A percentile compares a stretch with the other conserved stretches of the same genome.
Evolutionary conservation across 257 asterid genomes (phyloP).

Genomic region (Plectranthus barbatus): DNA sequence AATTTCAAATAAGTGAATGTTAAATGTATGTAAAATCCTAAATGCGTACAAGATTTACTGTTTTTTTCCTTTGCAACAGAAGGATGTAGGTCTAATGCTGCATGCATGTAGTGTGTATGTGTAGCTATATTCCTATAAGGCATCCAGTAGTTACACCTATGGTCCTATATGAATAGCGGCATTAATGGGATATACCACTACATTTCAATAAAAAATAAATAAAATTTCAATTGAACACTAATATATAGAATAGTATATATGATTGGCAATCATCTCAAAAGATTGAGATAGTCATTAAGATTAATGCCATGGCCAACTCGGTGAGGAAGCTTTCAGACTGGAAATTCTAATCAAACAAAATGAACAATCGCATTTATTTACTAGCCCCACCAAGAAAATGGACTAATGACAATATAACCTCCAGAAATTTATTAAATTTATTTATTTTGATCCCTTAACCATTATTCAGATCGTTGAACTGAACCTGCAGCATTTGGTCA

Average conservation of each 20-base stretch:
- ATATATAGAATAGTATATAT: constrained; percentile 1
- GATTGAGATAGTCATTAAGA: constrained; percentile 18
- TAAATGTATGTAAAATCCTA: not conserved
- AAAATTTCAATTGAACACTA: not conserved
- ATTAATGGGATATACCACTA: not conserved
- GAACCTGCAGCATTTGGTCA: not conserved
- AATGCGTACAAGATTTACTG: not conserved
- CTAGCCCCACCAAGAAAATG: constrained; percentile 17
- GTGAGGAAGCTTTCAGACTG: constrained; percentile 18
- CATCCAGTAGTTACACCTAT: not conserved
- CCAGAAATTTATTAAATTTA: too few relatives aligned
- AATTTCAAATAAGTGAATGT: not conserved
- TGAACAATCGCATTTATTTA: constrained; percentile 11
- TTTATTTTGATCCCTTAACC: not conserved
- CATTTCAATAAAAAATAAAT: not conserved
- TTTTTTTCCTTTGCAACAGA: not conserved
- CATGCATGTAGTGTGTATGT: not conserved
- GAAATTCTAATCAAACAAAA: constrained; percentile 14
- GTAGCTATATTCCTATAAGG: not conserved
- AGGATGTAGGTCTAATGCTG: not conserved
- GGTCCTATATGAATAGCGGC: not conserved
- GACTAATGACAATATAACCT: not conserved
- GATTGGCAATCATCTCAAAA: constrained; percentile 22
- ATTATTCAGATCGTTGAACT: not conserved
- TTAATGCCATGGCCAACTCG: constrained; percentile 29